Base-by-base conservation (phyloP, 257 asterid genomes). In the Eustoma russellianum region DNA sequence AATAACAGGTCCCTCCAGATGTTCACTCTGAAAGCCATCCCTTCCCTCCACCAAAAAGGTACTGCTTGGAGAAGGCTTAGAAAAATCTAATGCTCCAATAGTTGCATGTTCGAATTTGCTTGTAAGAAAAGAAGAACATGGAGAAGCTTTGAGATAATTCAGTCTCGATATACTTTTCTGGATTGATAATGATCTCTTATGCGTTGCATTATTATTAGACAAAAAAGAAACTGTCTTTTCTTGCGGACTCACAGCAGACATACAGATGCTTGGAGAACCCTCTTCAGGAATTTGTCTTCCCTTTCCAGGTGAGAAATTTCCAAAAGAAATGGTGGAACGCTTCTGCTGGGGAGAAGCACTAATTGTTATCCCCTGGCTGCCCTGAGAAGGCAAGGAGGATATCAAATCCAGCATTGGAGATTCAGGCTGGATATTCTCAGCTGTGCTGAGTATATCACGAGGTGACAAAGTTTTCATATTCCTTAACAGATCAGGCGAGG, bases 161-260 rank as follows among this genome's bases (percentile, higher is more conserved):
- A 87, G 83, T 67, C 82, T 87, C 47, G 87, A 80, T 72, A 87
- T 76, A 77, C 94, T 87, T 76, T 55, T 84, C 74, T 74, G 94
- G 64, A 87, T 77, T 41, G 94, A 81, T 59, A 81, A 65, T 56
- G 74, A 76, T 24, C 69, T 70, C 48, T 59, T 69, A 67, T 50
- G 66, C 48, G 50, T 66, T 62, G 50, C 60, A 43, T 57, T 67
- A 62, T 61, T 86, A 62, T 58, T 73, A 63, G 57, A 35, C 45
- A 58, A 53, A 59, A 70, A 71, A 57, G 83, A 66, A 71, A 45
- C 74, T 55, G 66, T 66, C 43, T 67, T 67, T 41, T 69, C 76
- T 18, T 57, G 77, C 62, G 90, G 84, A 70, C 86, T 70, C 19
- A 41, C 50, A 38, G 48, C 41, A 24, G 55, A 67, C 70, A 54